Evolutionary conservation across 495 filamentous ascomycete species (phyloP).

Genomic region (Aspergillus baeticus): DNA sequence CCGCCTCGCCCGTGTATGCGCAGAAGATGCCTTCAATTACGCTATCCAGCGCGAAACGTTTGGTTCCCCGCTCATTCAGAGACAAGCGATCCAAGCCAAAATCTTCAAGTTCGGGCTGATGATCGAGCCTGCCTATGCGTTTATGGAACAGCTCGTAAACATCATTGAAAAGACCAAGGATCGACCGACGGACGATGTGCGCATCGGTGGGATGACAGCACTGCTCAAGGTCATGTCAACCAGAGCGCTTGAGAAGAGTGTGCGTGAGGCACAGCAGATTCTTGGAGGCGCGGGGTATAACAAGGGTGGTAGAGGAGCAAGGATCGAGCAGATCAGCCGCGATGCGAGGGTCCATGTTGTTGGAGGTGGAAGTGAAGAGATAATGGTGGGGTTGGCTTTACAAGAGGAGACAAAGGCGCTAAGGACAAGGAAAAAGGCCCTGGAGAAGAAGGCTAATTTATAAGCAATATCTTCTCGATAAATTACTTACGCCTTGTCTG

Average conservation of each 20-base stretch:
- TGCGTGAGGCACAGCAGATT: conserved; percentile 61
- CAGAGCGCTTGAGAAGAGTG: conserved; percentile 53
- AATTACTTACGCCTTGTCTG: no score
- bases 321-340: conserved; percentile 56
- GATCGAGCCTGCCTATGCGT: conserved; percentile 50
- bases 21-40: conserved; percentile 49
- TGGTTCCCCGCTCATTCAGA: conserved; percentile 45
- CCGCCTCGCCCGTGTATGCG: conserved; percentile 46
- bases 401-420: conserved; percentile 43
- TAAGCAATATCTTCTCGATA: no score
- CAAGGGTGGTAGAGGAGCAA: conserved; percentile 48
- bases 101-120: conserved; percentile 48
- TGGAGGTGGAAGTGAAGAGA: conserved; percentile 58
- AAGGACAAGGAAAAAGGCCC: conserved; percentile 28
- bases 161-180: conserved; percentile 44
- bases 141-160: conserved; percentile 47
- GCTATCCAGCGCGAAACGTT: conserved; percentile 50
- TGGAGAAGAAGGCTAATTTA: conserved; percentile 34
- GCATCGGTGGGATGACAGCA: conserved; percentile 49
- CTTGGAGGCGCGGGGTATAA: conserved; percentile 58
- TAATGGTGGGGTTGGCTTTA: conserved; percentile 52
- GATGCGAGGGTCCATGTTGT: conserved; percentile 58
- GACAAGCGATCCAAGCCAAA: conserved; percentile 46
- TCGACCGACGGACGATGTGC: conserved; percentile 32
- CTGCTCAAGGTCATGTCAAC: conserved; percentile 55